Base-by-base conservation (phyloP, 352 stramenopile genomes). In the Thraustotheca clavata region DNA sequence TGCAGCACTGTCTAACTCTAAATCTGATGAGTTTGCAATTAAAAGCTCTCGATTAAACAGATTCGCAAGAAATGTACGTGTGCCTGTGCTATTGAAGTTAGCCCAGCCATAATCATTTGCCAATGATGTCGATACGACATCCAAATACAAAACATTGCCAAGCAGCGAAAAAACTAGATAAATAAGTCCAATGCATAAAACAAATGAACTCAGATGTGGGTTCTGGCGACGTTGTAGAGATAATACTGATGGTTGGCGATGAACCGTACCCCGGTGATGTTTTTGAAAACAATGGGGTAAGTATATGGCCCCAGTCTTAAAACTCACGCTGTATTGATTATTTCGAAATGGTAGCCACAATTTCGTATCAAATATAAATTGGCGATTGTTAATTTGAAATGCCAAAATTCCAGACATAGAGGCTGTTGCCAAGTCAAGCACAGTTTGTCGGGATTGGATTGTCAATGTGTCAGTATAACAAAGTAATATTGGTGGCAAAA, bases 61-160 rank as follows among this genome's bases (percentile, higher is more conserved):
- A 22, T 62, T 62, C 26, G 38, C 55, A 14, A 62, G 33, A 29
- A 62, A 62, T 6, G 36, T 24, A 20, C 39, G 55, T 5, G 55
- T 52, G 6, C 36, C 35, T 4, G 33, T 50, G 4, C 11, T 20
- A 35, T 50, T 62, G 18, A 62, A 62, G 6, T 62, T 39, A 32
- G 55, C 43, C 43, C 43, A 52, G 2, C 43, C 43, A 24, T 52
- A 52, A 31, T 60, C 50, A 26, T 60, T 60, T n/a, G 50, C 50
- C 33, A 62, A 29, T 29, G 48, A 38, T 27, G 16, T 14, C 26
- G 35, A 29, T 4, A 34, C 27, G 4, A 62, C 54, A 4, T 27
- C 35, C 5, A 62, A 27, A 29, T 62, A 62, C 3, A 11, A 8
- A 29, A 62, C 22, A n/a, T 38, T 62, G 18, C 54, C 34, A 9